Evolutionary conservation across 2,329 filamentous ascomycete species (phyloP), one percentile per base, ranked within the genome.

Genomic region (Chrysosporium keratinophilum): DNA sequence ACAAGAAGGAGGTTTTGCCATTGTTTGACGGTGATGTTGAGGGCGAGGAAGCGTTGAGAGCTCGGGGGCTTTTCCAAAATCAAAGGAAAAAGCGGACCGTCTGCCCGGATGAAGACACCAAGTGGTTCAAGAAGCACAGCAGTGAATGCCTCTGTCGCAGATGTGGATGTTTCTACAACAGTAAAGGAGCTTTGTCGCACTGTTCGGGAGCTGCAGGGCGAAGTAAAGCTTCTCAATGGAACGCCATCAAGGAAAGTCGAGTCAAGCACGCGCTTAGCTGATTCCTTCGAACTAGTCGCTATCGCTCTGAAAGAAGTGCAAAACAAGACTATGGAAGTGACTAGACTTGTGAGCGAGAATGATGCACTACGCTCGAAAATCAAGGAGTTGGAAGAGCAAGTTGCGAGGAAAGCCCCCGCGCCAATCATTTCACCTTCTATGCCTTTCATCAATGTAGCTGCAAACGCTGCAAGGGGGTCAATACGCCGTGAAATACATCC

Each of bases 301-400:
- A 54, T 56, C 37, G 51, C 55, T 10, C 46, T 56, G 47, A 56
- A 51, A 47, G 55, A 56, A 41, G 45, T 56, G 14, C 50, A 54
- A 33, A 50, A 14, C 11, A 56, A 54, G n/a, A 40, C 46, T 19
- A 34, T 17, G 14, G 51, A 46, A 31, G 43, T 54, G 4, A 37
- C 52, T 20, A 54, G 19, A 23, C 41, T 56, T 33, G 20, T 33
- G 37, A 20, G 23, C 10, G 55, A 56, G 19, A 56, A 56, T 50
- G 50, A 17, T 14, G 19, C 20, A n/a, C 31, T 56, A 15, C 42
- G 44, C 10, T 41, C 20, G 9, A 54, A 28, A 20, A 14, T 56
- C 17, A 47, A 50, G 11, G 19, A 53, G 6, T 10, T 48, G 23
- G 50, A 47, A 34, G 28, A 53, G 11, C 17, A 31, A 20, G 12